A percentile compares a stretch with the other conserved stretches of the same genome.
Evolutionary conservation across 305 asterid genomes (phyloP).

Genomic region (Fraxinus dipetala): DNA sequence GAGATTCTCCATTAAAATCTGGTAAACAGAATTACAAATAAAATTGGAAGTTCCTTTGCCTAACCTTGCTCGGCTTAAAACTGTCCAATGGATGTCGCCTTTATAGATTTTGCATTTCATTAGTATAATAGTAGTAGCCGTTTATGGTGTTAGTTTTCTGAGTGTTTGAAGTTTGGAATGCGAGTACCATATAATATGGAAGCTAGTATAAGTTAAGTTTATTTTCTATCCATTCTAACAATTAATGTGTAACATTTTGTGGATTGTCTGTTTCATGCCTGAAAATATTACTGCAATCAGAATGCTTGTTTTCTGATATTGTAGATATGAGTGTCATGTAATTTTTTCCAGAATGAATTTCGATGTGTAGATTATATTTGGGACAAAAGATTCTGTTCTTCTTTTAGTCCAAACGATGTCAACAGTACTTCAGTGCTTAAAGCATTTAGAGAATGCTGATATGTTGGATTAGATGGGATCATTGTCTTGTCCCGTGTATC

Average conservation of each 20-base stretch:
- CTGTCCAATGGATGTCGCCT: constrained; percentile 18
- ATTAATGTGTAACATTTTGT: not conserved
- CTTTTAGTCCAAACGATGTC: not conserved
- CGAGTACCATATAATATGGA: not conserved
- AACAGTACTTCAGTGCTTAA: not conserved
- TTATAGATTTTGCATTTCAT: constrained; percentile 18
- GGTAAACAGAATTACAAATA: constrained; percentile 52
- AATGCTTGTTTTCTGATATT: not conserved
- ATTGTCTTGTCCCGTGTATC: not conserved
- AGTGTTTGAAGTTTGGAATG: constrained; percentile 18
- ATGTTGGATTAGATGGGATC: not conserved
- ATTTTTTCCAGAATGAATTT: not conserved
- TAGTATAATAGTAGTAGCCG: constrained; percentile 12
- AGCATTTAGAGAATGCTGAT: not conserved
- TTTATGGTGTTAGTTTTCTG: constrained; percentile 24
- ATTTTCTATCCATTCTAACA: not conserved
- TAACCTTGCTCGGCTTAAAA: constrained; percentile 22
- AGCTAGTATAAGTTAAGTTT: not conserved
- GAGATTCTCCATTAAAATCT: constrained; percentile 47
- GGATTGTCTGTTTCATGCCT: not conserved
- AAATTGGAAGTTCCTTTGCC: constrained; percentile 22
- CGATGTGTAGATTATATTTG: not conserved
- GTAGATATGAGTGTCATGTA: not conserved
- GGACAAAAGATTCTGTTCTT: not conserved
- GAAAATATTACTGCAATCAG: not conserved